Evolutionary conservation across 805 yeast species (phyloP).

Genomic region (Barnettozyma californica): DNA sequence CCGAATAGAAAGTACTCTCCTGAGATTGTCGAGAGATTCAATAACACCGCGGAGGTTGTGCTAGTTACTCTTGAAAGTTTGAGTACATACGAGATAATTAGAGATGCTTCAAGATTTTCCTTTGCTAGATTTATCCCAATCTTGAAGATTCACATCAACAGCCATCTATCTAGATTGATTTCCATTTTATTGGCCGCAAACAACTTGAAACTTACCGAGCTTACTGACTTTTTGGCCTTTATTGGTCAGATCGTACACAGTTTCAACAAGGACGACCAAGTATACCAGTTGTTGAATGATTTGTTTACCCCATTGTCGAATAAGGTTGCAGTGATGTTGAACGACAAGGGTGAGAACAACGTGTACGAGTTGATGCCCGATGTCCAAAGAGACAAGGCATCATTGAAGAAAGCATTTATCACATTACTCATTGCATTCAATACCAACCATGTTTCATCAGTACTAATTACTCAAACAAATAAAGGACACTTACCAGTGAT

Average conservation of each 20-base stretch:
- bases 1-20: conserved; percentile 30
- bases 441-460: conserved; percentile 72
- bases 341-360: conserved; percentile 38
- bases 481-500: conserved; percentile 53
- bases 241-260: conserved; percentile 83
- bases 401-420: conserved; percentile 65
- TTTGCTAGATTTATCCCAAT: conserved; percentile 83
- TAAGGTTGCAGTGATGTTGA: conserved; percentile 51
- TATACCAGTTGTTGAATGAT: conserved; percentile 69
- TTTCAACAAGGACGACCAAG: conserved; percentile 58
- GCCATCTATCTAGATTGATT: conserved; percentile 63
- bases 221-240: conserved; percentile 78
- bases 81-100: conserved; percentile 56
- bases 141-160: conserved; percentile 45
- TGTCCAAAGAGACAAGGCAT: conserved; percentile 55
- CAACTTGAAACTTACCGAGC: conserved; percentile 55
- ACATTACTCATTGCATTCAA: conserved; percentile 64
- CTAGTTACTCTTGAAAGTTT: conserved; percentile 77
- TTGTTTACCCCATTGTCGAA: conserved; percentile 68
- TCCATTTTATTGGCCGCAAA: conserved; percentile 55
- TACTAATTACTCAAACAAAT: conserved; percentile 68
- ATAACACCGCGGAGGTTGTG: conserved; percentile 74
- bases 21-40: conserved; percentile 44
- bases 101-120: conserved; percentile 84
- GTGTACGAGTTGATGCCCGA: conserved; percentile 44